Conservation (phyloP, 495 filamentous ascomycete species). For the Astrocystis sublimbata region DNA sequence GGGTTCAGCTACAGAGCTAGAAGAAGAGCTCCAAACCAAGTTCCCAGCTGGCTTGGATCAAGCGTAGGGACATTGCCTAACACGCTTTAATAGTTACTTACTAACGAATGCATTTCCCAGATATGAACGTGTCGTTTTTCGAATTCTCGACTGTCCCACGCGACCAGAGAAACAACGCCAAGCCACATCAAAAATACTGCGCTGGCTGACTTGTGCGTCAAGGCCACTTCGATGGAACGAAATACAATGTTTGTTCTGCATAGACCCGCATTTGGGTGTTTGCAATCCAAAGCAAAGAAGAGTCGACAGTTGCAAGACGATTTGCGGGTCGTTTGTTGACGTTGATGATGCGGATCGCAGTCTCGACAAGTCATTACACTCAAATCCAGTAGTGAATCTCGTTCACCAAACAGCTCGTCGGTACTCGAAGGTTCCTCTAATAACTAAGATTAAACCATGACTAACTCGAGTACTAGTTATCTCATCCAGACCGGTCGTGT, state of each 20-base stretch:
- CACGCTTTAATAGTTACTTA: not conserved
- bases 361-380: not conserved
- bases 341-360: not conserved
- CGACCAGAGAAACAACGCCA: not conserved
- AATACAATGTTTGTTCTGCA: constrained; percentile 16
- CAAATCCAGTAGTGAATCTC: not conserved
- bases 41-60: not conserved
- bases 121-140: constrained; percentile 15
- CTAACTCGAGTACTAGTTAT: not conserved
- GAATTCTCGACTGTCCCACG: constrained; percentile 1
- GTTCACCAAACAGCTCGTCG: not conserved
- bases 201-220: constrained; percentile 13
- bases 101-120: not conserved
- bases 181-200: constrained; percentile 6
- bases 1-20: not conserved
- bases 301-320: constrained; percentile 7
- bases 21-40: not conserved
- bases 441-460: not conserved
- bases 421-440: not conserved
- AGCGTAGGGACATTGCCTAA: not conserved
- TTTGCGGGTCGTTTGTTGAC: constrained; percentile 18
- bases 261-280: not conserved
- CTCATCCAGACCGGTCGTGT: not conserved
- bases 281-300: constrained; percentile 3
- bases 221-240: constrained; percentile 14